Percentiles rank a stretch among this genome's conserved stretches.
These are phyloP conservation scores for Fusarium tjaetaba DNA, from an alignment of 2,329 filamentous ascomycete species.

Conservation along the genomic window DNA sequence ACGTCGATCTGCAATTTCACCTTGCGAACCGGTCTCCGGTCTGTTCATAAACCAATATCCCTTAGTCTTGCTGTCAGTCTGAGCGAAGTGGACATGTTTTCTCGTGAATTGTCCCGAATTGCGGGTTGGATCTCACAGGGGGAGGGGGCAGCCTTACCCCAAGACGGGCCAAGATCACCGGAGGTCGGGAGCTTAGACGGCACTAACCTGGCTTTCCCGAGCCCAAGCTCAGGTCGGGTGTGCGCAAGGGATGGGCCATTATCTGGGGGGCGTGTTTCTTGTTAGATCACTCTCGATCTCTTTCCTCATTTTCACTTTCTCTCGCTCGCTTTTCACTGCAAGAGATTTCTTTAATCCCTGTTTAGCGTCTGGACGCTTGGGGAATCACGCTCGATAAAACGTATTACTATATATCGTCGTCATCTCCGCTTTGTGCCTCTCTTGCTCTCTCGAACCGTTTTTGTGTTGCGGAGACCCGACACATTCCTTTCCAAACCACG, in stretches of 20 bases:
- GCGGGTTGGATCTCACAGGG: conserved; percentile 23
- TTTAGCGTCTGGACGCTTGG: conserved; percentile 5
- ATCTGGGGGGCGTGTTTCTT: background rate
- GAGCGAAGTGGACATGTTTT: conserved; percentile 1
- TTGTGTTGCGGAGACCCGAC: conserved; percentile 3
- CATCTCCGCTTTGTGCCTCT: conserved; percentile 14
- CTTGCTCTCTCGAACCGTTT: conserved; percentile 4
- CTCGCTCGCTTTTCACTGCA: background rate
- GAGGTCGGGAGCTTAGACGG: conserved; percentile 16
- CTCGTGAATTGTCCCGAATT: conserved; percentile 10
- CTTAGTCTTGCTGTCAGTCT: background rate
- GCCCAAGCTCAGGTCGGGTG: background rate
- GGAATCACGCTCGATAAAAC: background rate
- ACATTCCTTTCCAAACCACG: conserved; percentile 38
- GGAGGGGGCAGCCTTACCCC: conserved; percentile 16
- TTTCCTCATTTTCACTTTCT: background rate
- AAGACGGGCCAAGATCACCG: conserved; percentile 25
- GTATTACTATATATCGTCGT: conserved; percentile 27
- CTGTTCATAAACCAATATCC: background rate
- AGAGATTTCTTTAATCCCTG: background rate
- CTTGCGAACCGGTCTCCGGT: background rate
- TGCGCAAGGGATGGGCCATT: conserved; percentile 15
- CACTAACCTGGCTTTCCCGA: conserved; percentile 19
- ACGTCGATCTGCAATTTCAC: conserved; percentile 20
- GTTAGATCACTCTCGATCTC: background rate